Conservation (phyloP, 352 stramenopile genomes). For the Phytophthora tentaculata region DNA sequence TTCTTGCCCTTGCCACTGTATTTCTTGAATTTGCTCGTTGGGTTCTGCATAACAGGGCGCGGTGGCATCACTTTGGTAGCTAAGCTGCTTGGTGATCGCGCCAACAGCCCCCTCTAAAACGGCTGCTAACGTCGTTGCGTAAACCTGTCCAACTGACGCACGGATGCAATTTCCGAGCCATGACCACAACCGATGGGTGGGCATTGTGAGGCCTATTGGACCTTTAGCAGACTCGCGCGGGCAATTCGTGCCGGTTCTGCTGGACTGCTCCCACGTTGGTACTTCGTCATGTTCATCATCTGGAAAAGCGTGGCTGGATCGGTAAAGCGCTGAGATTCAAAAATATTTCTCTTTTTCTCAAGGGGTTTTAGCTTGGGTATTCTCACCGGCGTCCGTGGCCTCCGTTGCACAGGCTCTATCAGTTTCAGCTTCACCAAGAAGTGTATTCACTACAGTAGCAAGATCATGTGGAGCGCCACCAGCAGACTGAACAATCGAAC, state of each 20-base stretch:
- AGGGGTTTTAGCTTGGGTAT: not conserved
- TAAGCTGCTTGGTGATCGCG: slow-evolving; percentile 12
- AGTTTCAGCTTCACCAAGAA: no score
- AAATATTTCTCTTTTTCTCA: no score
- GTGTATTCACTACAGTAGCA: no score
- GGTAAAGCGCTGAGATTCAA: not conserved
- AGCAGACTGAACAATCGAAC: no score
- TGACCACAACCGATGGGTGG: slow-evolving; percentile 20
- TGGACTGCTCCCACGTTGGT: slow-evolving; percentile 2
- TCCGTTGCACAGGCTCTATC: no score
- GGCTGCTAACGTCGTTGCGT: not conserved
- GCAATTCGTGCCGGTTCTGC: slow-evolving; percentile 12
- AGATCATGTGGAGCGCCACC: no score
- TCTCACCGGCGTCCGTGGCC: no score
- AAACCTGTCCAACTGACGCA: slow-evolving; percentile 4
- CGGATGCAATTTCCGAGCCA: not conserved
- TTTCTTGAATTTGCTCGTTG: slow-evolving; percentile 18
- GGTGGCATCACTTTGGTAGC: no score
- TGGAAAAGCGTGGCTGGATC: slow-evolving; percentile 4
- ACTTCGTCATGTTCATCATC: slow-evolving; percentile 1
- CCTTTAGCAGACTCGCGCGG: not conserved
- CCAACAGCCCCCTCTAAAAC: not conserved
- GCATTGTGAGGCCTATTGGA: slow-evolving; percentile 4
- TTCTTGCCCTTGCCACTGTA: slow-evolving; percentile 7
- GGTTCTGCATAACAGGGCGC: no score